Percentiles rank a stretch among this genome's conserved stretches.
Evolutionary conservation across 2,329 filamentous ascomycete genomes (phyloP).

Genomic region (Cladobotryum mycophilum): DNA sequence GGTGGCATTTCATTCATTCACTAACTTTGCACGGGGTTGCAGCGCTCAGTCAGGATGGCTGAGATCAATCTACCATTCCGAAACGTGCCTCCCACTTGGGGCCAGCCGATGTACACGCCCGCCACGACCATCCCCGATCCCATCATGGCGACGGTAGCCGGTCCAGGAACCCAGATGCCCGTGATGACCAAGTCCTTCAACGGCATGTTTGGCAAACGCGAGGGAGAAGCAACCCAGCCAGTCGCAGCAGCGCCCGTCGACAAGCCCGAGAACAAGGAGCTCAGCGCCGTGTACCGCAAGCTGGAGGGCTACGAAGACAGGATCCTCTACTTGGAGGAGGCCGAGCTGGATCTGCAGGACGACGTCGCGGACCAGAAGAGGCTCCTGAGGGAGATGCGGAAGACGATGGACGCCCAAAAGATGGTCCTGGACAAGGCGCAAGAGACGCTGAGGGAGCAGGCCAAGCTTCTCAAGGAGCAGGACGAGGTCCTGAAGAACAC

Average conservation of each 20-base stretch:
- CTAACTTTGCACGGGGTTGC: too few species aligned
- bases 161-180: neutral
- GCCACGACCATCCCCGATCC: too few species aligned
- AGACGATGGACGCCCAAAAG: conserved; percentile 1
- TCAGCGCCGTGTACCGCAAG: neutral
- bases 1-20: too few species aligned
- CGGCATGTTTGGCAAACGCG: neutral
- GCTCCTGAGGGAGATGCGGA: neutral
- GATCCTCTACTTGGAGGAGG: neutral
- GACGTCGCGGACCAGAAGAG: neutral
- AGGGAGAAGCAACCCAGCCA: neutral
- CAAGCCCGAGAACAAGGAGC: neutral
- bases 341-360: neutral
- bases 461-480: neutral
- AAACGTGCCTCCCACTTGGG: too few species aligned
- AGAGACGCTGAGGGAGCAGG: neutral
- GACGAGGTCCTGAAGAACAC: conserved; percentile 1
- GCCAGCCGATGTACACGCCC: too few species aligned
- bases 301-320: neutral
- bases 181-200: neutral
- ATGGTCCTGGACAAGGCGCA: neutral
- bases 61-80: too few species aligned
- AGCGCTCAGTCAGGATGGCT: too few species aligned
- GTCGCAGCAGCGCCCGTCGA: neutral
- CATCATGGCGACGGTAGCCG: too few species aligned